Base-by-base conservation (phyloP, 805 yeast genomes). In the Myxozyma melibiosi region DNA sequence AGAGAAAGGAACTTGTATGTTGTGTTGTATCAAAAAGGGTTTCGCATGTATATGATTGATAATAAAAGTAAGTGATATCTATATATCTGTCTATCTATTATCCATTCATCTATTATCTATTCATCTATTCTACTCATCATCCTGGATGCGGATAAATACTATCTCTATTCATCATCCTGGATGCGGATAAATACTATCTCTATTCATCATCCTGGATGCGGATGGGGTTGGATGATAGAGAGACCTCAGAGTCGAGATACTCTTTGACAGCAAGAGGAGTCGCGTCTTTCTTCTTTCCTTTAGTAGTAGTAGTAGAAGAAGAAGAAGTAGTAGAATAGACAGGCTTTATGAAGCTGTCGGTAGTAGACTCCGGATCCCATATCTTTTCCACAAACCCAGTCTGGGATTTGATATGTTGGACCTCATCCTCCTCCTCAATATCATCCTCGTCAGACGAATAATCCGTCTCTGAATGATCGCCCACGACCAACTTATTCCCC, bases 401-500 rank as follows among this genome's bases (percentile, higher is more conserved):
- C 14, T 55, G 54, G 14, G 47, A 47, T 24, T 35, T 33, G 20
- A 40, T n/a, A 7, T 38, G 45, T 16, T 56, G 38, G n/a, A 16
- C 37, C 4, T 57, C 65, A 37, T 72, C 75, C 18, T 71, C 75
- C 5, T 18, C 14, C 4, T 68, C 66, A 3, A 68, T 11, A 35
- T 72, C 75, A 24, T 72, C 76, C 9, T 45, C 50, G 7, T 69
- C 66, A 2, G 68, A 68, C 1, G 65, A 71, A 25, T 63, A 66
- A 2, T 62, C 63, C 4, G 63, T 65, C 8, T 58, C 62, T 9
- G 66, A 66, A 40, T 70, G 66, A 68, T 76, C 90, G 18, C 77
- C 79, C 76, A 86, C 75, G 8, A 78, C 76, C 1, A 88, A 96
- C 67, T 88, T 88, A 7, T 96, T 96, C 57, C 91, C 86, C 39